Base-by-base conservation (phyloP, 768 basidiomycete genomes). In the Agaricus subrufescens region DNA sequence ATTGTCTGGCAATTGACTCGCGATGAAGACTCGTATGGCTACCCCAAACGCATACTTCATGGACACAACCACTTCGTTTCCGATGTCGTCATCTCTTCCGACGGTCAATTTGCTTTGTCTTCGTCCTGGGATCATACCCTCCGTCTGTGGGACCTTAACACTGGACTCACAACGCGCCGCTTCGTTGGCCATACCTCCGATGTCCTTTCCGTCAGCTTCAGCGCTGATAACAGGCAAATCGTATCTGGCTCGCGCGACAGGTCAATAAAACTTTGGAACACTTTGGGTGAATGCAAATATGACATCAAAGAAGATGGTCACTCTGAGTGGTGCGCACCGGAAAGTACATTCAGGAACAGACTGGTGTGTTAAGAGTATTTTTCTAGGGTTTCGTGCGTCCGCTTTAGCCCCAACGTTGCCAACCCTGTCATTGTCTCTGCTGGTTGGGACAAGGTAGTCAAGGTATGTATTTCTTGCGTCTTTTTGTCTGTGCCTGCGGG, bases 381-480 rank as follows among this genome's bases (percentile, higher is more conserved):
- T 26, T 61, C 47, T 58, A 95, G 94, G 94, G 96, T 99, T 56
- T 98, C 96, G 42, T 98, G 96, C 73, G 97, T 99, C 43, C 90
- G 96, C 71, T 99, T 99, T 82, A 96, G 94, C 77, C 97, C 97
- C 52, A 98, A 98, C 72, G 86, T 95, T 63, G 66, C 85, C 77
- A 98, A 95, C 81, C 94, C 97, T 56, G 96, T 98, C 68, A 98
- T 98, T 67, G 97, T 99, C 57, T 98, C 97, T 59, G 90, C 88
- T 67, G 97, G 97, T 66, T 99, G 97, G 97, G 97, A 99, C 82
- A 98, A 98, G 81, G 94, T 98, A 60, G 97, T 99, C 72, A 99
- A 99, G 87, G 97, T 96, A 63, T 75, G 86, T 68, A 12, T 51
- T 40, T 12, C 53, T 9, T 27, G 27, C n/a, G 11, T 29, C 27